Evolutionary conservation across 2,329 filamentous ascomycete genomes (phyloP), one percentile per base, ranked within the genome.

Genomic region (Periconia sp.): DNA sequence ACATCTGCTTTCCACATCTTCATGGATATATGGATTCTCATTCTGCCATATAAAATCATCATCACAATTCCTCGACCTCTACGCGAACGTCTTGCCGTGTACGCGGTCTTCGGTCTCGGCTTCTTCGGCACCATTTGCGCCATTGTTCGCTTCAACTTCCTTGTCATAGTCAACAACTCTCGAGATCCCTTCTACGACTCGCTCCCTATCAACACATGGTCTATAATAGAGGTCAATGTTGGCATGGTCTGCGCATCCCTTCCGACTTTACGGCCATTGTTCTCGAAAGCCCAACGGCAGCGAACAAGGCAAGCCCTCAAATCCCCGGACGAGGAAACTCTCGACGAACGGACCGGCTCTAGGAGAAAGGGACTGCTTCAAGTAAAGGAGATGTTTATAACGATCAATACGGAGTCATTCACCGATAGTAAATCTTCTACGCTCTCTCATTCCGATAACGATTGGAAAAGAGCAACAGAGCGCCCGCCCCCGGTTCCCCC

Each of bases 241-340:
- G 92, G 90, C n/a, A 91, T 96, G 59, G 85, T 91, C 49, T 95
- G 91, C 68, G 92, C 89, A 37, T 96, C 90, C 61, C 88, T 96
- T 17, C 92, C 92, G 2, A 92, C 89, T 0, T 77, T 96, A 49
- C 96, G 96, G 68, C 92, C 92, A 2, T 79, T 97, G 15, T 48
- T 68, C 10, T 62, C 59, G 3, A 59, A 53, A 46, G 52, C 59
- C 2, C 61, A 64, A 41, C 53, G 61, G 15, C 50, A 57, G 2
- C 58, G 62, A 14, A 65, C 60, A 11, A 51, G 52, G 33, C 43
- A 61, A 23, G 59, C 55, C 10, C 41, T 59, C 20, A 37, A 51
- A 10, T 55, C 55, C 18, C 43, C 49, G 17, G 33, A 51, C n/a
- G 50, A 49, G 13, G n/a, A 15, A 17, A 41, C 42, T 14, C 35